Conservation (phyloP, 768 basidiomycete species). For the Boletus rubropictus region DNA sequence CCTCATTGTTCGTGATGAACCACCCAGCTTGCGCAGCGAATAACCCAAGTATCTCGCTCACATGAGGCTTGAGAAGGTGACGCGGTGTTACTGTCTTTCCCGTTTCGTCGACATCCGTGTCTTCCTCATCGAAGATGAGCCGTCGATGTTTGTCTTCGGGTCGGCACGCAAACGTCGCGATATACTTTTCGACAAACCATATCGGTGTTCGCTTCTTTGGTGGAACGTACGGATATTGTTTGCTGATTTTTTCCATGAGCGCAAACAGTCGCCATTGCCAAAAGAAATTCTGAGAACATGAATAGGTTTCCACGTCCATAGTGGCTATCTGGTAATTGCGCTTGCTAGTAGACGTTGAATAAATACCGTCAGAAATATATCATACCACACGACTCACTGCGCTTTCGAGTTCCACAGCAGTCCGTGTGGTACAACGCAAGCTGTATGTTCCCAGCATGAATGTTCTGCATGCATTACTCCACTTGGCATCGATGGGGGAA, state of each 20-base stretch:
- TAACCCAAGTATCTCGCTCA: conserved; percentile 43
- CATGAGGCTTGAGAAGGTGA: conserved; percentile 43
- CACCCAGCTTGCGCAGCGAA: conserved; percentile 56
- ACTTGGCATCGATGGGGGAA: neutral
- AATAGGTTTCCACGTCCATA: conserved; percentile 41
- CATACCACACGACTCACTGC: conserved; percentile 16
- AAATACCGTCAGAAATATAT: neutral
- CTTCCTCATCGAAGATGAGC: conserved; percentile 33
- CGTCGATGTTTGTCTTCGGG: conserved; percentile 27
- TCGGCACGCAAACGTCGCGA: conserved; percentile 24
- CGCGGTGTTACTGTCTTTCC: conserved; percentile 32
- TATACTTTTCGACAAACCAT: conserved; percentile 46
- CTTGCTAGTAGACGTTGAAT: conserved; percentile 25
- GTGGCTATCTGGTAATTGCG: conserved; percentile 43
- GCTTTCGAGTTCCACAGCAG: conserved; percentile 29
- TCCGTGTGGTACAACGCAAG: conserved; percentile 25
- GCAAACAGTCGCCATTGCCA: conserved; percentile 45
- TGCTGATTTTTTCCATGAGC: conserved; percentile 42
- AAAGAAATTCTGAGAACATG: conserved; percentile 44
- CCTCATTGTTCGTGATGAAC: conserved; percentile 47
- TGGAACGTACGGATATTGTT: conserved; percentile 31
- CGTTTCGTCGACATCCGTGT: conserved; percentile 27
- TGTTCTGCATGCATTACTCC: neutral
- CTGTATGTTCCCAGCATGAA: conserved; percentile 16
- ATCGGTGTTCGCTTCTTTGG: conserved; percentile 39